These are phyloP conservation scores for Ascosphaera apis DNA, from an alignment of 2,329 filamentous ascomycete species.

Conservation along the genomic window DNA sequence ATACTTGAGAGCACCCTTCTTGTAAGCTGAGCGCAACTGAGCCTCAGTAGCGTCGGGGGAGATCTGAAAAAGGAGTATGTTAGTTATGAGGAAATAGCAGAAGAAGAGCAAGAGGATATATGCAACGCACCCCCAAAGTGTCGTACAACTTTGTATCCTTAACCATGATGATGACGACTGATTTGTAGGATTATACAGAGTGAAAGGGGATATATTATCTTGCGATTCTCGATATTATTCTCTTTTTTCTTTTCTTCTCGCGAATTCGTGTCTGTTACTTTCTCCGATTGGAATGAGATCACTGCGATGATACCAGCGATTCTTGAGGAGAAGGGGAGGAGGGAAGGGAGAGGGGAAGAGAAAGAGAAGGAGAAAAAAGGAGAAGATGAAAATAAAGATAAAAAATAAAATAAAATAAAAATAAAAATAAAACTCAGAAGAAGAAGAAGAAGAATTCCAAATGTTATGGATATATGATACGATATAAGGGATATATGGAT, in stretches of 20 bases:
- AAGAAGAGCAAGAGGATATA: constrained; percentile 1
- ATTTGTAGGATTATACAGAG: no score
- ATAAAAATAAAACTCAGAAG: constrained; percentile 3
- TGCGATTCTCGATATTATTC: no score
- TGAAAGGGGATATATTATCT: no score
- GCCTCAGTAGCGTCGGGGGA: constrained; percentile 55
- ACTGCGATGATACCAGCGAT: no score
- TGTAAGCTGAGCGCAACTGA: constrained; percentile 86
- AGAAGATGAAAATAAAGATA: constrained; percentile 6
- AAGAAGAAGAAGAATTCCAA: constrained; percentile 4
- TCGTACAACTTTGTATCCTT: constrained; percentile 29
- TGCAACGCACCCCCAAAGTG: constrained; percentile 21
- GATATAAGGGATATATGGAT: no score
- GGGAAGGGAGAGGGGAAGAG: constrained; percentile 4
- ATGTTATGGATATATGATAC: no score
- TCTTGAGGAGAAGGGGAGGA: constrained; percentile 3
- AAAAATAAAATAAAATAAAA: constrained; percentile 3
- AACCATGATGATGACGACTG: constrained; percentile 20
- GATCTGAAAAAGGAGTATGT: constrained; percentile 31
- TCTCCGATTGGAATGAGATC: no score
- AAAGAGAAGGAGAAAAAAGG: constrained; percentile 7
- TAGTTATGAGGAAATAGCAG: constrained; percentile 2
- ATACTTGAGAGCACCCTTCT: constrained; percentile 70
- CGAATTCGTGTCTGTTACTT: no score
- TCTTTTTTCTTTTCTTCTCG: no score